Conservation (phyloP, 23 red algal genomes). For the Gracilaria gracilis region DNA sequence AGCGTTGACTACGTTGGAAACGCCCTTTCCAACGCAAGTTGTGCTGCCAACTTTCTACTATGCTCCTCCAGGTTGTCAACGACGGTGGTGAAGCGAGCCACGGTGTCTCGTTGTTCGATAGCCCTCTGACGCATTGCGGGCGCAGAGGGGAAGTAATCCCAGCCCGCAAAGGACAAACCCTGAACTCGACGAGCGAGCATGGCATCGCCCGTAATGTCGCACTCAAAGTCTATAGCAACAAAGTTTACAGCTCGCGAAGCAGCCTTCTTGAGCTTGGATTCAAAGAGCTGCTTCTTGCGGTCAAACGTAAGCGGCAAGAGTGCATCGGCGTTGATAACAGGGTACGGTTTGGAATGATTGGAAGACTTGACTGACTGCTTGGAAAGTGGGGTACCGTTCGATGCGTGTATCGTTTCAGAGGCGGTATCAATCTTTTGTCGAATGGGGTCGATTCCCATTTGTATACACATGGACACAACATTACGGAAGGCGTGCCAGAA, state of each 20-base stretch:
- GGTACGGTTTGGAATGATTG: neutral
- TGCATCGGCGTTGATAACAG: neutral
- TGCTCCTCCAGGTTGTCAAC: constrained; percentile 13
- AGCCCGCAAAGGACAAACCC: constrained; percentile 62
- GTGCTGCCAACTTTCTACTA: constrained; percentile 32
- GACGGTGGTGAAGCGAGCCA: constrained; percentile 33
- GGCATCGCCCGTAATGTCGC: constrained; percentile 15
- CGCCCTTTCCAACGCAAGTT: constrained; percentile 43
- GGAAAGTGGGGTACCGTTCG: neutral
- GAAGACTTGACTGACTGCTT: neutral
- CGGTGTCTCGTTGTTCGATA: constrained; percentile 37
- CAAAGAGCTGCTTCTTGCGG: constrained; percentile 24
- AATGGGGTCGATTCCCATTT: constrained; percentile 28
- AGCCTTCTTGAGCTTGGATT: constrained; percentile 35
- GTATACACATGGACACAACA: constrained; percentile 22
- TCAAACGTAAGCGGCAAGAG: neutral
- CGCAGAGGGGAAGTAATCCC: constrained; percentile 51
- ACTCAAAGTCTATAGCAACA: neutral
- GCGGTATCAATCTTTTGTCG: constrained; percentile 58
- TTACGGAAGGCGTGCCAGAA: constrained; percentile 55
- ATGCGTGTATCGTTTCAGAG: constrained; percentile 9
- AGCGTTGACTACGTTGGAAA: constrained; percentile 19
- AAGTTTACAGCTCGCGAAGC: constrained; percentile 38
- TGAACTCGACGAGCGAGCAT: constrained; percentile 40
- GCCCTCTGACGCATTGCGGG: constrained; percentile 43